These are phyloP conservation scores for Penicillium sp. DNA, from an alignment of 2,329 filamentous ascomycete species.

Conservation along the genomic window DNA sequence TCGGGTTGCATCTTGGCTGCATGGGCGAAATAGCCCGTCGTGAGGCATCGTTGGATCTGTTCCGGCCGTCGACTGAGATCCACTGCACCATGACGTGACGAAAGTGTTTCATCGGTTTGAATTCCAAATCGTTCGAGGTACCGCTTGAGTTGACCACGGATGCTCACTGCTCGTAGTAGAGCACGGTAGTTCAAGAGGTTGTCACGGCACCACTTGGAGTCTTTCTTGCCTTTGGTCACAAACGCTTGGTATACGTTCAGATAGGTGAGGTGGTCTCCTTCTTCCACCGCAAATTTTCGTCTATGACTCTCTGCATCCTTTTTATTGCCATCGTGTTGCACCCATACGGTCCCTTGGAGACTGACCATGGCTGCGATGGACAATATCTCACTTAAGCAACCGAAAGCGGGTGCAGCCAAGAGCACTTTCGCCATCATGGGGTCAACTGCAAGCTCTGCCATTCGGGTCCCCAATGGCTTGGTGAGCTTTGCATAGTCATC, in stretches of 20 bases:
- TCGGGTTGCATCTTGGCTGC: constrained; percentile 92
- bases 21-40: constrained; percentile 88
- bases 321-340: constrained; percentile 73
- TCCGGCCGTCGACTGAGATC: constrained; percentile 58
- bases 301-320: constrained; percentile 71
- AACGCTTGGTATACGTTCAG: constrained; percentile 94
- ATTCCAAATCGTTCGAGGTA: constrained; percentile 85
- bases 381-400: constrained; percentile 79
- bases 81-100: constrained; percentile 31
- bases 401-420: constrained; percentile 70
- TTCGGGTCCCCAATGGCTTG: constrained; percentile 77
- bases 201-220: constrained; percentile 81
- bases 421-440: constrained; percentile 94
- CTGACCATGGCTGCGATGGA: constrained; percentile 94
- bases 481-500: constrained; percentile 90
- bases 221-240: constrained; percentile 75
- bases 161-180: constrained; percentile 76
- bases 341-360: constrained; percentile 77
- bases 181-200: constrained; percentile 85
- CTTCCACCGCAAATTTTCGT: constrained; percentile 82
- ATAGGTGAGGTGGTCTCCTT: constrained; percentile 90
- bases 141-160: constrained; percentile 79
- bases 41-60: constrained; percentile 78
- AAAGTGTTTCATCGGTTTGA: constrained; percentile 60
- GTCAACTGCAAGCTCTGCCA: constrained; percentile 90